Evolutionary conservation across 2,329 filamentous ascomycete genomes (phyloP).

Genomic region (Aspergillus udagawae): DNA sequence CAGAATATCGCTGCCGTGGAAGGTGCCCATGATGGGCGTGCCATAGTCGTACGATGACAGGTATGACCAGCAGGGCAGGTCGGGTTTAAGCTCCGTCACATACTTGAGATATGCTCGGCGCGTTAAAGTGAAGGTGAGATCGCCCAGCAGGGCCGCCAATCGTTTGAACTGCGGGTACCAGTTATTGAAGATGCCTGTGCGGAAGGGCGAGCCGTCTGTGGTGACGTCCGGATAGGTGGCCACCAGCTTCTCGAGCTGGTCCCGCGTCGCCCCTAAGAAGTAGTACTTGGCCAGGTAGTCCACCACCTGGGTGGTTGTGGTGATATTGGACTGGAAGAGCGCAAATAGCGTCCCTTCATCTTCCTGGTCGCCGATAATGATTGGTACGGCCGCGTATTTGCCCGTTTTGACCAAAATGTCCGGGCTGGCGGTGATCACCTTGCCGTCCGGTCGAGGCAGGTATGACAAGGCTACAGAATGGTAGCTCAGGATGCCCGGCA

Average conservation of each 20-base stretch:
- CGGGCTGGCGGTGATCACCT: conserved; percentile 57
- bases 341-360: conserved; percentile 75
- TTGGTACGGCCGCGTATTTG: conserved; percentile 56
- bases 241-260: conserved; percentile 55
- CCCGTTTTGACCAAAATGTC: conserved; percentile 54
- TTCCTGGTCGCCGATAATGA: conserved; percentile 71
- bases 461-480: conserved; percentile 67
- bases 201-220: conserved; percentile 65
- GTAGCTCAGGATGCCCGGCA: conserved; percentile 66
- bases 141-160: conserved; percentile 69
- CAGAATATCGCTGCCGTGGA: conserved; percentile 67
- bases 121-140: conserved; percentile 69
- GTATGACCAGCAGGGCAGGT: conserved; percentile 69
- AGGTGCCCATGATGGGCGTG: conserved; percentile 69
- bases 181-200: conserved; percentile 65
- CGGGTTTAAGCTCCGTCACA: conserved; percentile 47
- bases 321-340: conserved; percentile 66
- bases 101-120: conserved; percentile 60
- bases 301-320: conserved; percentile 55
- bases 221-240: conserved; percentile 57
- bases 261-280: conserved; percentile 55
- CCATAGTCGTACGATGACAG: conserved; percentile 68
- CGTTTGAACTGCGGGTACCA: conserved; percentile 75
- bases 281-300: conserved; percentile 59
- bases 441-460: conserved; percentile 68